These are phyloP conservation scores for Cercospora zeae-maydis DNA, from an alignment of 2,329 filamentous ascomycete species.

Conservation along the genomic window DNA sequence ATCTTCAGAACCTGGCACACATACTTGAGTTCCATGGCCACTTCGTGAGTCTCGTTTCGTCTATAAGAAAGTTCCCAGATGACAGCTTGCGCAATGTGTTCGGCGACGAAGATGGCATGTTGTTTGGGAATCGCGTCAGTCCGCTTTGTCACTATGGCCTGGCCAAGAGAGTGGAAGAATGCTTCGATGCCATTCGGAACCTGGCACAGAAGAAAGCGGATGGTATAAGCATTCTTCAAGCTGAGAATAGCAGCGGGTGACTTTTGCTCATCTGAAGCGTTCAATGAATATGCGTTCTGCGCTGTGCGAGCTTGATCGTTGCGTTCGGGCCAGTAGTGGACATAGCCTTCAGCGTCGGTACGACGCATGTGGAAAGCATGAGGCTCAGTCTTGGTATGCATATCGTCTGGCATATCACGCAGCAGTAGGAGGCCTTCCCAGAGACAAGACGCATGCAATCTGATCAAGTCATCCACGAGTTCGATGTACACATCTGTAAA, in stretches of 20 bases:
- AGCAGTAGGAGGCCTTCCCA: slow-evolving; percentile 78
- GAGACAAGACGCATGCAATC: slow-evolving; percentile 74
- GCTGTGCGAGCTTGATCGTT: slow-evolving; percentile 6
- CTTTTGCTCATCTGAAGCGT: slow-evolving; percentile 5
- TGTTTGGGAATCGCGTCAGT: slow-evolving; percentile 61
- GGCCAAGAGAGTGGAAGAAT: slow-evolving; percentile 82
- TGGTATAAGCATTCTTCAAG: slow-evolving; percentile 73
- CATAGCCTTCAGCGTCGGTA: slow-evolving; percentile 30
- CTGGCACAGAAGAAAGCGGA: slow-evolving; percentile 73
- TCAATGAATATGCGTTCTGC: slow-evolving; percentile 7
- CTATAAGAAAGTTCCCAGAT: slow-evolving; percentile 30
- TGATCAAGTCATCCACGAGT: slow-evolving; percentile 72
- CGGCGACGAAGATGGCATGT: slow-evolving; percentile 58
- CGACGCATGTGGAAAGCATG: slow-evolving; percentile 32
- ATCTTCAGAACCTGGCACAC: slow-evolving; percentile 24
- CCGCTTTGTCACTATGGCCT: slow-evolving; percentile 71
- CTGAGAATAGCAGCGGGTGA: slow-evolving; percentile 28
- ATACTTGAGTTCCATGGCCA: slow-evolving; percentile 28
- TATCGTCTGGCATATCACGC: slow-evolving; percentile 67
- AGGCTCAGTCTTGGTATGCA: slow-evolving; percentile 51
- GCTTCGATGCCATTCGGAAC: slow-evolving; percentile 76
- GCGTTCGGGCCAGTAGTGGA: slow-evolving; percentile 26
- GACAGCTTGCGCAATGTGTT: slow-evolving; percentile 64
- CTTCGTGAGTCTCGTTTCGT: slow-evolving; percentile 23
- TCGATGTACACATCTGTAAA: slow-evolving; percentile 76